phyloP scores from a whole-genome alignment of 345 rosid species.

The Camelina neglecta region DNA sequence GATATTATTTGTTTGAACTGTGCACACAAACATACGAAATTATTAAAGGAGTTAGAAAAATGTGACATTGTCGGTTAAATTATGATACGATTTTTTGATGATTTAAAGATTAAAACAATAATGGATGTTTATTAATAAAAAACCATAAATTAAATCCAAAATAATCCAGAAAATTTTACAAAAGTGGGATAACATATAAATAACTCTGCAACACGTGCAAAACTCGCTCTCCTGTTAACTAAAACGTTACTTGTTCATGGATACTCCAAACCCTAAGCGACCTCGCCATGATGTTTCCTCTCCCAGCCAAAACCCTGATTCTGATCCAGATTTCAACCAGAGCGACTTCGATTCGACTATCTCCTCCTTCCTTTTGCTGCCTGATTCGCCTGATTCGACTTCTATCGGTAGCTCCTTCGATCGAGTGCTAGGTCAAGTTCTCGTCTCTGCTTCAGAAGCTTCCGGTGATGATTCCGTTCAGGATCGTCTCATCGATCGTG shows the following conservation, averaged over 20 bases:
- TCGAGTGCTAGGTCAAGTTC: conserved; percentile 57
- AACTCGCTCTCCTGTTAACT: not conserved
- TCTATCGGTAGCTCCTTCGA: conserved; percentile 62
- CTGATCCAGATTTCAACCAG: not conserved
- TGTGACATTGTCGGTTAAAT: not conserved
- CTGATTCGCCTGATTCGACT: conserved; percentile 20
- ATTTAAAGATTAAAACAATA: too few species aligned
- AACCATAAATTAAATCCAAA: too few species aligned
- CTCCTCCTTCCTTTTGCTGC: not conserved
- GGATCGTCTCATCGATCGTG: conserved; percentile 62
- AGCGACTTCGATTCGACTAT: not conserved
- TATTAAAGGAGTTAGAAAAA: not conserved
- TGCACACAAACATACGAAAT: not conserved
- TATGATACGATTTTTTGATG: too few species aligned
- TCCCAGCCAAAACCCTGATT: not conserved
- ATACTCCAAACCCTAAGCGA: conserved; percentile 16
- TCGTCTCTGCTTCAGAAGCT: conserved; percentile 25
- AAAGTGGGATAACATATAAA: not conserved
- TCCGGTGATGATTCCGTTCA: conserved; percentile 48
- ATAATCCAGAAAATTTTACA: too few species aligned
- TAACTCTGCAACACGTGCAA: not conserved
- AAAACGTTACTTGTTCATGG: not conserved
- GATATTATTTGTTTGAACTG: not conserved
- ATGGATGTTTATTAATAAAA: too few species aligned
- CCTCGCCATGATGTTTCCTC: not conserved